Evolutionary conservation across 2,329 filamentous ascomycete species (phyloP).

Genomic region (Cercospora janseana): DNA sequence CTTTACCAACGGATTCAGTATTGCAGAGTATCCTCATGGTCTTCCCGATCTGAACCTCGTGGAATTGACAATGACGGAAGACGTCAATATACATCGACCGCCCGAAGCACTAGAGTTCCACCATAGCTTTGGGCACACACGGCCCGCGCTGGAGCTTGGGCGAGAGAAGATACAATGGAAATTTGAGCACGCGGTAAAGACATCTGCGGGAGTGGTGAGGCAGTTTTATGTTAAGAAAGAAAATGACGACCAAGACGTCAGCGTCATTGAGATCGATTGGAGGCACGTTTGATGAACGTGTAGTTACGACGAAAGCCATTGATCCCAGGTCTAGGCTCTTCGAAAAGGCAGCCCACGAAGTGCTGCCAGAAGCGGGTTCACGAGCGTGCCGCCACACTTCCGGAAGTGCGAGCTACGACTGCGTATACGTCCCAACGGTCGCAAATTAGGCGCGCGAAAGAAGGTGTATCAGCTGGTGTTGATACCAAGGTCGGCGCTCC

Average conservation of each 20-base stretch:
- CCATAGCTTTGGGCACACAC: conserved; percentile 29
- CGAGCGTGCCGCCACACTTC: too few relatives aligned
- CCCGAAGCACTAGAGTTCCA: conserved; percentile 27
- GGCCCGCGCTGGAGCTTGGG: conserved; percentile 27
- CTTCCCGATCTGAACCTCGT: conserved; percentile 31
- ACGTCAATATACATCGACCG: conserved; percentile 21
- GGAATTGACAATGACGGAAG: conserved; percentile 31
- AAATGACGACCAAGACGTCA: conserved; percentile 15
- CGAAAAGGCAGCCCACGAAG: too few relatives aligned
- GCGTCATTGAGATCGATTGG: conserved; percentile 35
- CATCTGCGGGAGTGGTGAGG: conserved; percentile 25
- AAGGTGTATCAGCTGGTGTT: too few relatives aligned
- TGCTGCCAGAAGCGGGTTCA: too few relatives aligned
- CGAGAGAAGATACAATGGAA: conserved; percentile 31
- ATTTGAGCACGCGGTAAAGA: conserved; percentile 28
- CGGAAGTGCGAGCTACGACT: too few relatives aligned
- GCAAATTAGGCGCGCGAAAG: too few relatives aligned
- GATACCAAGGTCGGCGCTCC: too few relatives aligned
- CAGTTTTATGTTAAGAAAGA: conserved; percentile 32
- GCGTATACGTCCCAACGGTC: too few relatives aligned
- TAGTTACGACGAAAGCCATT: background rate
- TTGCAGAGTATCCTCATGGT: conserved; percentile 30
- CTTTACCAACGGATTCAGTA: conserved; percentile 33
- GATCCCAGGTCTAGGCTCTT: too few relatives aligned
- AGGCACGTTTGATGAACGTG: conserved; percentile 16